Evolutionary conservation across 2,329 filamentous ascomycete species (phyloP), one percentile per base, ranked within the genome.

Genomic region (Kalmusia sp.): DNA sequence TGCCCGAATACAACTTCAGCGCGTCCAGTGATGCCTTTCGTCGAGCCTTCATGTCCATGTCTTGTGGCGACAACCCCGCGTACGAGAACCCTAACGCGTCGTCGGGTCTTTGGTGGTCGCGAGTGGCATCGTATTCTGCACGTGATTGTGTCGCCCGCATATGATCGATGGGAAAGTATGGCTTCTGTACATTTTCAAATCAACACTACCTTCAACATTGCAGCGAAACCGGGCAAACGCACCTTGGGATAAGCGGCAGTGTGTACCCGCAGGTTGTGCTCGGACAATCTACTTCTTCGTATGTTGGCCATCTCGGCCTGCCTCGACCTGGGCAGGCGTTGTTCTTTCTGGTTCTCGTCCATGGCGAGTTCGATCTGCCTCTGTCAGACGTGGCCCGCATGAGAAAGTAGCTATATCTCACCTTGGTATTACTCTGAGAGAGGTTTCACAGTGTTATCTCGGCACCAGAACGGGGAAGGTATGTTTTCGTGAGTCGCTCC

Each of bases 231-330:
- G 7, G 38, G 45, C 43, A 28, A 8, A 22, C 2, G 21, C n/a
- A 73, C 71, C 61, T 67, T 64, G 15, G 47, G 45, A 27, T 53
- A 61, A 41, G 59, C 49, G 1, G 59, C 63, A 45, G 67, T 65
- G 49, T 74, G 70, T 35, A 66, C 50, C 41, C 63, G 59, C 25
- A 74, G 37, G 52, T 73, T 74, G 39, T 69, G 65, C 38, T 70
- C 66, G 1, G 70, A 71, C 33, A 73, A 44, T 24, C 38, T 37
- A 24, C 33, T 47, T 19, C 44, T 31, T 47, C 44, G 44, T 21
- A 37, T 47, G 22, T n/a, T 30, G 15, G 14, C 22, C 19, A 37
- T 47, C 6, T 25, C 30, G 7, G 21, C 19, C 15, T 28, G 38
- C 8, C 14, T 41, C 22, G 22, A 15, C 5, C 24, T 25, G n/a